Evolutionary conservation across 768 basidiomycete species (phyloP).

Genomic region (Agaricus blazei): DNA sequence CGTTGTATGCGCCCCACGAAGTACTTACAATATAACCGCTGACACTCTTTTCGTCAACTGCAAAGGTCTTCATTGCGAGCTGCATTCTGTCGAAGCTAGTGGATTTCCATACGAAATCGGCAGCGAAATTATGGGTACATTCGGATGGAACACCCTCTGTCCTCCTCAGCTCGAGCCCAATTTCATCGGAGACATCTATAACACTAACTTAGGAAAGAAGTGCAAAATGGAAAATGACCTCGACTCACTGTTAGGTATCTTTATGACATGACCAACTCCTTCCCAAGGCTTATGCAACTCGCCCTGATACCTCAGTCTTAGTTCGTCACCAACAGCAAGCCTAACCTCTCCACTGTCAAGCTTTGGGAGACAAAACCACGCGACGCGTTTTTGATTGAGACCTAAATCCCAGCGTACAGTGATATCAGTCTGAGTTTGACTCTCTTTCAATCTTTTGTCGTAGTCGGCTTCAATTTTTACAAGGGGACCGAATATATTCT

Average conservation of each 20-base stretch:
- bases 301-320: slow-evolving; percentile 84
- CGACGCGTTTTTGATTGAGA: slow-evolving; percentile 97
- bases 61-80: slow-evolving; percentile 99
- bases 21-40: slow-evolving; percentile 93
- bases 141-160: slow-evolving; percentile 93
- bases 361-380: slow-evolving; percentile 96
- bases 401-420: slow-evolving; percentile 96
- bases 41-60: slow-evolving; percentile 98
- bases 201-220: slow-evolving; percentile 22
- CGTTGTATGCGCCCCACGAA: neutral
- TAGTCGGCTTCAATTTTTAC: slow-evolving; percentile 99
- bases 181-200: slow-evolving; percentile 94
- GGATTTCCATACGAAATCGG: slow-evolving; percentile 99
- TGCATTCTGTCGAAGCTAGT: slow-evolving; percentile 99
- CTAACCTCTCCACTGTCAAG: slow-evolving; percentile 97
- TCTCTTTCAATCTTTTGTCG: slow-evolving; percentile 95
- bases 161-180: slow-evolving; percentile 85
- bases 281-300: slow-evolving; percentile 94
- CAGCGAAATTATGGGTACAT: slow-evolving; percentile 90
- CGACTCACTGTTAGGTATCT: slow-evolving; percentile 93
- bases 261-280: slow-evolving; percentile 96
- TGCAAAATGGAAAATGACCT: neutral
- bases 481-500: slow-evolving; percentile 98
- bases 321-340: slow-evolving; percentile 93
- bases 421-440: slow-evolving; percentile 97